Percentiles rank a stretch among this genome's conserved stretches.
Conservation (phyloP, 208 protist species). For the Plasmodiophora brassicae region DNA sequence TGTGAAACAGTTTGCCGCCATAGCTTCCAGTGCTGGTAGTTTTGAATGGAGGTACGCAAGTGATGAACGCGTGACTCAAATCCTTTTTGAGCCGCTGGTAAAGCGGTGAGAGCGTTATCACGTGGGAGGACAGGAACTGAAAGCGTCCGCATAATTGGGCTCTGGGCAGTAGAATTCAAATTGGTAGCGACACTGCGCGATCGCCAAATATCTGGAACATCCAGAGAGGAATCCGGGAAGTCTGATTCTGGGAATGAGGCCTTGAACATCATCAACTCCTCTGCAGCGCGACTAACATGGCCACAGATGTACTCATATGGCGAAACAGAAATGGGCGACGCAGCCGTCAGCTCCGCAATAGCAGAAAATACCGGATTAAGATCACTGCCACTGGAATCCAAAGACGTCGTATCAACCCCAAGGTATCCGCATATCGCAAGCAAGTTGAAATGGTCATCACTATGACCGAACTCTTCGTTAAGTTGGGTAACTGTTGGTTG, state of each 20-base stretch:
- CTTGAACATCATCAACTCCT: not conserved
- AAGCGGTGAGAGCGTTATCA: too few relatives aligned
- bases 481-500: too few relatives aligned
- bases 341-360: not conserved
- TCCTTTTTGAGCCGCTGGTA: not conserved
- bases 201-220: constrained; percentile 25
- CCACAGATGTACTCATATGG: not conserved
- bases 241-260: not conserved
- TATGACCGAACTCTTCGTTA: not conserved
- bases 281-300: not conserved
- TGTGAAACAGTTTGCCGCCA: not conserved
- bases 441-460: not conserved
- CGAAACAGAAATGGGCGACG: not conserved
- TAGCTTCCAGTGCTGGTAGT: not conserved
- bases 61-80: not conserved
- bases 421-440: not conserved
- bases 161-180: not conserved
- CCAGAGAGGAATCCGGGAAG: not conserved
- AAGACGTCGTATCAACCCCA: not conserved
- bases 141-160: constrained; percentile 18
- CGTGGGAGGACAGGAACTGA: not conserved
- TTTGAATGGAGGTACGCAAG: not conserved
- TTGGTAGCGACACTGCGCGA: not conserved
- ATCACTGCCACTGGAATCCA: not conserved
- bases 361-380: not conserved